Evolutionary conservation across 179 eudicot genomes (phyloP).

Genomic region (Amaranthus tricolor): DNA sequence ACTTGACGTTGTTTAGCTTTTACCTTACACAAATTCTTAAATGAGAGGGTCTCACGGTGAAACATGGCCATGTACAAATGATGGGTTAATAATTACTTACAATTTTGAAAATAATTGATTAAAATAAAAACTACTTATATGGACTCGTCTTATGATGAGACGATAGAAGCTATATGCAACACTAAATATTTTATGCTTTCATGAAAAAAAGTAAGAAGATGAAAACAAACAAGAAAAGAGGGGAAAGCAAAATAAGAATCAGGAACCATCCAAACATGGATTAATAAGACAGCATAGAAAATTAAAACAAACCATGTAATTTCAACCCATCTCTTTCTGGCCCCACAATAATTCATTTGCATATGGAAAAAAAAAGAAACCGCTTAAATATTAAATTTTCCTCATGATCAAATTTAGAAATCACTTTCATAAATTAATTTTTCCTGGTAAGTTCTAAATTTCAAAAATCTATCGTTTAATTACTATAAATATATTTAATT

Average conservation of each 20-base stretch:
- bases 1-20: no score
- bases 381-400: slow-evolving; percentile 11
- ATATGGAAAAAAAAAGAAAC: slow-evolving; percentile 25
- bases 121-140: no score
- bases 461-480: no score
- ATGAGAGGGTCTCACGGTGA: no score
- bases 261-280: slow-evolving; percentile 9
- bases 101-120: no score
- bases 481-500: no score
- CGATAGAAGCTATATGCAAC: background rate
- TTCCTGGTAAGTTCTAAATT: no score
- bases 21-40: no score
- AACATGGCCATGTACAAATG: no score
- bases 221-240: slow-evolving; percentile 4
- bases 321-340: slow-evolving; percentile 25
- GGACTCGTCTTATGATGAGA: no score
- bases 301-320: background rate
- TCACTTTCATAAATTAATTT: background rate
- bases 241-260: slow-evolving; percentile 12
- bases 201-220: slow-evolving; percentile 17
- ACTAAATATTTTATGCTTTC: slow-evolving; percentile 31
- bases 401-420: background rate
- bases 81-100: no score
- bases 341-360: slow-evolving; percentile 30
- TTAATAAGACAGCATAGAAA: slow-evolving; percentile 10